Base-by-base conservation (phyloP, 345 rosid genomes). In the Eucalyptus regnans region DNA sequence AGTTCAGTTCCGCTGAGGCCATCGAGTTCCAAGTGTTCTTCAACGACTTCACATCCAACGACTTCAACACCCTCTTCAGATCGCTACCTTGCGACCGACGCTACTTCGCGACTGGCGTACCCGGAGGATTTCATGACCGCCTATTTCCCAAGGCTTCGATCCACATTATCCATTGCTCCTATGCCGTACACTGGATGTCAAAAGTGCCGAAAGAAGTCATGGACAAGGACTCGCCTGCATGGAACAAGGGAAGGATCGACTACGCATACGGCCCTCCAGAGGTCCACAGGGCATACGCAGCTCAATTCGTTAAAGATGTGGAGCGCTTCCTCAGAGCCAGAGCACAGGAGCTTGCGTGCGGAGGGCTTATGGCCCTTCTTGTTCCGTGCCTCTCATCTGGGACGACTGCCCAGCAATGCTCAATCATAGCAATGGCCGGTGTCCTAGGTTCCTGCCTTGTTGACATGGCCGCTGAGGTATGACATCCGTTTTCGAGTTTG, bases 161-260 rank as follows among this genome's bases (percentile, higher is more conserved):
- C 17, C 89, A 88, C 51, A 41, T 50, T 9, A 71, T 87, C 22
- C 89, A 93, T 54, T 58, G 91, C 27, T 14, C 93, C 17, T 92
- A 51, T 3, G 89, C 94, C 44, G 76, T 93, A 37, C 95, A 93
- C 62, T 94, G 93, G 95, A 91, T 93, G 37, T 92, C 94, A 5
- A 86, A 89, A 87, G 91, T 92, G 88, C 93, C 93, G n/a, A 89
- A 58, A 51, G 91, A 92, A 71, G 79, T 93, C 43, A 9, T 90
- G 88, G 93, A 90, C 56, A 88, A 44, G 90, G 90, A 58, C 60
- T 93, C 94, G 14, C 89, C 90, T 25, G 92, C 93, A 2, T 92
- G 93, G 92, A 94, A 94, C 88, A 91, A 90, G 86, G 93, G 95
- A 56, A 92, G 93, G 80, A 92, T 92, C 90, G 92, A 92, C 51